Evolutionary conservation across 441 rosid genomes (phyloP).

Genomic region (Populus hybrid): DNA sequence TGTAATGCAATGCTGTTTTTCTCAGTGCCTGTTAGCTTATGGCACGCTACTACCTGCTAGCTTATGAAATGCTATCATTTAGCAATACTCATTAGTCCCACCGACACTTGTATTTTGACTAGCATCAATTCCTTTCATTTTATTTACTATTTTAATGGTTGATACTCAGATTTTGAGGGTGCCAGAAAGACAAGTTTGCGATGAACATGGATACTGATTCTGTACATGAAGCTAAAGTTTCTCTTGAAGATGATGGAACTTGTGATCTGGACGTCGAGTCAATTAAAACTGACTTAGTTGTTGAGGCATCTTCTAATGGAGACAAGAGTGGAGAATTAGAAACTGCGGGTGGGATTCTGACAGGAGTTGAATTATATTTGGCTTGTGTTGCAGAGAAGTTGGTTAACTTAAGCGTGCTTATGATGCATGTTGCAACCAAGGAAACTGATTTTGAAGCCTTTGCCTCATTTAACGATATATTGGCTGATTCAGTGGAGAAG

Average conservation of each 20-base stretch:
- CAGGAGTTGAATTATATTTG: constrained; percentile 63
- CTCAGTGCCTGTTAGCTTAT: background rate
- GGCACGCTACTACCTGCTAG: background rate
- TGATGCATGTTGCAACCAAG: constrained; percentile 68
- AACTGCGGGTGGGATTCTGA: constrained; percentile 45
- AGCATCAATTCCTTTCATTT: background rate
- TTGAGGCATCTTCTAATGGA: constrained; percentile 38
- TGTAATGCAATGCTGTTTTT: background rate
- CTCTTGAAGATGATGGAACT: constrained; percentile 51
- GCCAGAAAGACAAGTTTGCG: background rate
- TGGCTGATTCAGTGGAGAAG: constrained; percentile 39
- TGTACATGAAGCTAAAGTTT: constrained; percentile 30
- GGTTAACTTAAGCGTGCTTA: constrained; percentile 62
- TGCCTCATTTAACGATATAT: constrained; percentile 30
- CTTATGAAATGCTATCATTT: background rate
- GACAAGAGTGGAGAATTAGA: constrained; percentile 39
- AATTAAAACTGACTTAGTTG: constrained; percentile 44
- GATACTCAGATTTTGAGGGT: constrained; percentile 22
- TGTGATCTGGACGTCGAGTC: constrained; percentile 49
- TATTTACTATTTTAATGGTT: constrained; percentile 5
- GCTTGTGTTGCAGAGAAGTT: constrained; percentile 78
- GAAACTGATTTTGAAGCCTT: constrained; percentile 69
- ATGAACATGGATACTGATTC: constrained; percentile 45
- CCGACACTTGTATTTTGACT: background rate
- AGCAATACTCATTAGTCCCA: background rate